A percentile compares a stretch with the other conserved stretches of the same genome.
Evolutionary conservation across 1,284 basidiomycete genomes (phyloP).

Genomic region (Psilocybe mexicana): DNA sequence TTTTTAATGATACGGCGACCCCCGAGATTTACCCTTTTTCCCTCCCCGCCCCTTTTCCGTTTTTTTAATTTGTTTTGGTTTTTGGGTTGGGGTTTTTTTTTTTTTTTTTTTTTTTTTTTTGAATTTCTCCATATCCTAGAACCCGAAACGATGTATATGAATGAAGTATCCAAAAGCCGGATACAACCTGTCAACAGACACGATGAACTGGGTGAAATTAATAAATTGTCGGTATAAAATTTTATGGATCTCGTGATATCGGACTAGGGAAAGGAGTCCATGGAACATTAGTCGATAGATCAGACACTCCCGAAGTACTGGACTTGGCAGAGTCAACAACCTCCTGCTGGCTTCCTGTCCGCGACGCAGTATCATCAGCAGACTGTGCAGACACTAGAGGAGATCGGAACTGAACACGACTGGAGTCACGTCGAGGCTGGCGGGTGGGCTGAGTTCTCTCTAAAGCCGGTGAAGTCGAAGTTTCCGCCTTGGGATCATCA

Average conservation of each 20-base stretch:
- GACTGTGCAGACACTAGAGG: conserved; percentile 9
- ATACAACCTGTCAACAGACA: too few relatives aligned
- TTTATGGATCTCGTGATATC: not conserved
- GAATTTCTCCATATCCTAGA: too few relatives aligned
- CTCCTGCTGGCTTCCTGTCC: not conserved
- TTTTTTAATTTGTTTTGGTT: too few relatives aligned
- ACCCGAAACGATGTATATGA: too few relatives aligned
- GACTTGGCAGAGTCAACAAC: not conserved
- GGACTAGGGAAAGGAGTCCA: not conserved
- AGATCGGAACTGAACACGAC: conserved; percentile 10
- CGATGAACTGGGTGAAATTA: too few relatives aligned
- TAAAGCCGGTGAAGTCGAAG: not conserved
- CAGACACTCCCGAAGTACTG: not conserved
- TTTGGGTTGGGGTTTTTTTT: too few relatives aligned
- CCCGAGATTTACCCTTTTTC: too few relatives aligned
- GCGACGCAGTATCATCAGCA: not conserved
- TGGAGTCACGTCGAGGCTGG: not conserved
- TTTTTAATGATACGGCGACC: too few relatives aligned
- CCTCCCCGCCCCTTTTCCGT: too few relatives aligned
- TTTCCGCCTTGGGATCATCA: too few relatives aligned
- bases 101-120: too few relatives aligned
- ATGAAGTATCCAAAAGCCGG: too few relatives aligned
- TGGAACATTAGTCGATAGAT: not conserved
- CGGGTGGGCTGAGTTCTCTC: not conserved
- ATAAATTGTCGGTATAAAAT: not conserved